Percentiles rank a stretch among this genome's conserved stretches.
Conservation (phyloP, 108 stramenopile species). For the Conticribra guillardii region DNA sequence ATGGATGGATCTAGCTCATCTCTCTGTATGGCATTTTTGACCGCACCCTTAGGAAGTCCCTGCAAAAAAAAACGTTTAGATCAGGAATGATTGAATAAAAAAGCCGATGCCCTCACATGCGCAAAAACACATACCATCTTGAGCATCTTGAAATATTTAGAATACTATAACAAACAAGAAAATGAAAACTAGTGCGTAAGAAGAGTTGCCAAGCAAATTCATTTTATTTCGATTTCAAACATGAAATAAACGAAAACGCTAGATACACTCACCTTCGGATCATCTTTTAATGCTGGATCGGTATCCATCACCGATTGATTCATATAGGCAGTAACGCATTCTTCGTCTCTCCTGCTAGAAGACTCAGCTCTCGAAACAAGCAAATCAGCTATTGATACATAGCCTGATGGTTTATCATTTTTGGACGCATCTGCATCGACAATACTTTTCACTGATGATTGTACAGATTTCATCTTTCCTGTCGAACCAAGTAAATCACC, state of each 20-base stretch:
- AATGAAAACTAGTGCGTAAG: background rate
- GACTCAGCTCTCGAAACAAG: conserved; percentile 35
- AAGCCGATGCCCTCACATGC: background rate
- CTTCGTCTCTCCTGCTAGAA: no score
- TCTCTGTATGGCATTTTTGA: conserved; percentile 68
- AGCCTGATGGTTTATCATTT: no score
- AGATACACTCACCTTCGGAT: conserved; percentile 16
- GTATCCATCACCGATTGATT: no score
- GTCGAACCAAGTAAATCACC: no score
- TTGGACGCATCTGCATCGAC: no score
- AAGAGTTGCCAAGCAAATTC: no score
- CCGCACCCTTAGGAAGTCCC: conserved; percentile 66
- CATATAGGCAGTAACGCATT: no score
- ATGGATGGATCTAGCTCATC: conserved; percentile 71
- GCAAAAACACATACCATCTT: conserved; percentile 18
- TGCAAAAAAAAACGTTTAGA: conserved; percentile 3
- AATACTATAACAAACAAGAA: background rate
- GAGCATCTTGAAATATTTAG: conserved; percentile 40
- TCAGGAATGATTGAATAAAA: background rate
- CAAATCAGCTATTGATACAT: no score
- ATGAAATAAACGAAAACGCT: background rate
- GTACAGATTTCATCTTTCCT: no score
- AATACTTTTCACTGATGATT: no score
- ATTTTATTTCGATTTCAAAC: background rate
- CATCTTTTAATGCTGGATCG: conserved; percentile 31